Conservation (phyloP, 169 alveolate genomes). For the Eimeria sp. region DNA sequence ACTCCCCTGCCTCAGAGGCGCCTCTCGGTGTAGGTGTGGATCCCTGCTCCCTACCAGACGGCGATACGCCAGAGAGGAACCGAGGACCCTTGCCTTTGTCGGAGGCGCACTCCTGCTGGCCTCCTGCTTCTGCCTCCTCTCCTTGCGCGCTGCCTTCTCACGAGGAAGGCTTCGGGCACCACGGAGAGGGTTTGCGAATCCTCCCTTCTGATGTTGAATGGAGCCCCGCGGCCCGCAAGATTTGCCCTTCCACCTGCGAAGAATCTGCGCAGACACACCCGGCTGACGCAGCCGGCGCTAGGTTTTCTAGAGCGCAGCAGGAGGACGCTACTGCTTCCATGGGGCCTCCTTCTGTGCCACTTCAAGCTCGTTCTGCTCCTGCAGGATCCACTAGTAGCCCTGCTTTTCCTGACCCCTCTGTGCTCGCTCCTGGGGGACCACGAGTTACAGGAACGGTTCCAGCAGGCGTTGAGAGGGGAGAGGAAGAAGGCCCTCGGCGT, state of each 20-base stretch:
- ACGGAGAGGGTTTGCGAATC: background rate
- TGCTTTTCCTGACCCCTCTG: too few relatives aligned
- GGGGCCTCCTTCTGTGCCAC: background rate
- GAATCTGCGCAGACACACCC: background rate
- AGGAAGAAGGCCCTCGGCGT: conserved; percentile 23
- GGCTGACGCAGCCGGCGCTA: background rate
- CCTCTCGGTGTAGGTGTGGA: background rate
- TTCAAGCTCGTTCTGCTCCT: background rate
- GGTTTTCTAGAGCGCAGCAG: background rate
- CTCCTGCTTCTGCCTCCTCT: background rate
- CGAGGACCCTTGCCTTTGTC: background rate
- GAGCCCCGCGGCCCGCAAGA: background rate
- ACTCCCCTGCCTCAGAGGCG: background rate
- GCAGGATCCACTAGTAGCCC: background rate
- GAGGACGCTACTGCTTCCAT: background rate
- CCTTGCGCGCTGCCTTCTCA: background rate
- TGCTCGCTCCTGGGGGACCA: too few relatives aligned
- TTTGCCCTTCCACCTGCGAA: background rate
- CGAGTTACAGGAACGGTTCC: background rate
- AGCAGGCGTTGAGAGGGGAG: background rate
- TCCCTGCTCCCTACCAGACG: background rate
- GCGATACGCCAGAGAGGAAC: background rate
- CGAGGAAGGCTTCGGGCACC: background rate
- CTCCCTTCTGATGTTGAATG: background rate
- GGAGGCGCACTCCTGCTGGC: background rate